Conservation (phyloP, 2,329 filamentous ascomycete species). For the Sarocladium oryzae region DNA sequence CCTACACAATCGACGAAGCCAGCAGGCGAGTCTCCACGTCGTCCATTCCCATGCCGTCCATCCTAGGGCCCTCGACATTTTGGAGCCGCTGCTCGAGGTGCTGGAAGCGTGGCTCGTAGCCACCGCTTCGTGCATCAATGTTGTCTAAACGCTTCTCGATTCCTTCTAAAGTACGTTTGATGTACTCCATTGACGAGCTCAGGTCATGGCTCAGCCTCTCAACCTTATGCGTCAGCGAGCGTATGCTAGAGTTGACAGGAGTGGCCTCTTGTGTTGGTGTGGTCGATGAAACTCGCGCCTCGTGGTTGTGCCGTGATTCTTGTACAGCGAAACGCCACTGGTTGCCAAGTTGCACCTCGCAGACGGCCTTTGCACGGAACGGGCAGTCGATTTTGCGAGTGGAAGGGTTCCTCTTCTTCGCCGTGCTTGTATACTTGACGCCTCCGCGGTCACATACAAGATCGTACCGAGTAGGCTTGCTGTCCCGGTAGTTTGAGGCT, state of each 20-base stretch:
- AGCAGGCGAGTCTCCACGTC: constrained; percentile 38
- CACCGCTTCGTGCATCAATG: constrained; percentile 39
- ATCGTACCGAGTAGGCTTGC: constrained; percentile 56
- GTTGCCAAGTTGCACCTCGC: constrained; percentile 55
- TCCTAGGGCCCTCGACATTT: constrained; percentile 34
- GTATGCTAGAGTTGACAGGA: constrained; percentile 50
- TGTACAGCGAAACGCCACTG: constrained; percentile 60
- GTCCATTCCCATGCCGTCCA: constrained; percentile 38
- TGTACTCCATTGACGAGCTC: constrained; percentile 42
- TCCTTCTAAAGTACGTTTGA: constrained; percentile 43
- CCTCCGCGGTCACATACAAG: constrained; percentile 57
- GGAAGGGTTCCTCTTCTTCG: constrained; percentile 57
- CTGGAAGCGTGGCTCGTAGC: constrained; percentile 39
- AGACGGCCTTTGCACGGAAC: constrained; percentile 57
- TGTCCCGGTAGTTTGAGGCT: constrained; percentile 57
- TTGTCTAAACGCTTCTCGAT: constrained; percentile 50
- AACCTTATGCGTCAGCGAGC: constrained; percentile 52
- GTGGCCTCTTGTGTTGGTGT: constrained; percentile 49
- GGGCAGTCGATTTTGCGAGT: constrained; percentile 60
- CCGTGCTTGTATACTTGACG: constrained; percentile 59
- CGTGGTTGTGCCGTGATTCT: constrained; percentile 55
- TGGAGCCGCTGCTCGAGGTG: constrained; percentile 35
- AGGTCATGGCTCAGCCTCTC: constrained; percentile 53
- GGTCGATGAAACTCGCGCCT: constrained; percentile 48
- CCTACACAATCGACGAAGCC: constrained; percentile 37